Evolutionary conservation across 2,329 filamentous ascomycete species (phyloP).

Genomic region (Conoideocrella luteorostrata): DNA sequence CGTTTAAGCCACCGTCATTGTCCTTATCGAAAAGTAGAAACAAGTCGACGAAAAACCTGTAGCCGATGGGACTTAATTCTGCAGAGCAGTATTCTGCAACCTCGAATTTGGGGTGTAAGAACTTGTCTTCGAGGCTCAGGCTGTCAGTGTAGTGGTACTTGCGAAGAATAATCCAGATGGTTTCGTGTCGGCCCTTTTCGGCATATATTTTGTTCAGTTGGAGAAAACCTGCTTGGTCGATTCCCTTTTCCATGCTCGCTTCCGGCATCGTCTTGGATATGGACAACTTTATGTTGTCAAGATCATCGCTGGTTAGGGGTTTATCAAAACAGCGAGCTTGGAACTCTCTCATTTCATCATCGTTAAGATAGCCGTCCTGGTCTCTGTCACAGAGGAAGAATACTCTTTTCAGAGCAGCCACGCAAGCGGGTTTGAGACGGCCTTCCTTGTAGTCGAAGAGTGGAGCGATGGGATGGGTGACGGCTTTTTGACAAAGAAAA

Average conservation of each 20-base stretch:
- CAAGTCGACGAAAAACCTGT: constrained; percentile 94
- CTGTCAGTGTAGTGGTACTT: constrained; percentile 97
- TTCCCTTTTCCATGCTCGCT: constrained; percentile 60
- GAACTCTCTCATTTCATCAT: constrained; percentile 85
- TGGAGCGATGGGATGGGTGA: constrained; percentile 93
- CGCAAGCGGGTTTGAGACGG: constrained; percentile 78
- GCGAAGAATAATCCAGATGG: constrained; percentile 93
- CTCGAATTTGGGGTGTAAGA: constrained; percentile 89
- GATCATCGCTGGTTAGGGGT: constrained; percentile 69
- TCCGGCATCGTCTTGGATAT: constrained; percentile 64
- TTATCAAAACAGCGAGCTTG: constrained; percentile 91
- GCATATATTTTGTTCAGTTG: constrained; percentile 93
- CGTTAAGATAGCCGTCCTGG: constrained; percentile 86
- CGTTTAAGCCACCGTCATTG: constrained; percentile 89
- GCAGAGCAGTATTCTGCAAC: constrained; percentile 88
- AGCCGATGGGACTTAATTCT: constrained; percentile 87
- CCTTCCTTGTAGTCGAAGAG: constrained; percentile 94
- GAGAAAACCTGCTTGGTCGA: constrained; percentile 78
- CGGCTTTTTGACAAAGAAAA: constrained; percentile 95
- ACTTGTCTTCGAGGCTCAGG: constrained; percentile 81
- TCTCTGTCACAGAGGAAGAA: constrained; percentile 97
- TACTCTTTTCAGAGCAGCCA: constrained; percentile 78
- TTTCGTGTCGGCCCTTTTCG: constrained; percentile 95
- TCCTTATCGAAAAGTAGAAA: constrained; percentile 96
- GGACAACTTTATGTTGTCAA: constrained; percentile 85